Evolutionary conservation across 2,329 filamentous ascomycete genomes (phyloP).

Genomic region (Pseudopyrenochaeta lycopersici): DNA sequence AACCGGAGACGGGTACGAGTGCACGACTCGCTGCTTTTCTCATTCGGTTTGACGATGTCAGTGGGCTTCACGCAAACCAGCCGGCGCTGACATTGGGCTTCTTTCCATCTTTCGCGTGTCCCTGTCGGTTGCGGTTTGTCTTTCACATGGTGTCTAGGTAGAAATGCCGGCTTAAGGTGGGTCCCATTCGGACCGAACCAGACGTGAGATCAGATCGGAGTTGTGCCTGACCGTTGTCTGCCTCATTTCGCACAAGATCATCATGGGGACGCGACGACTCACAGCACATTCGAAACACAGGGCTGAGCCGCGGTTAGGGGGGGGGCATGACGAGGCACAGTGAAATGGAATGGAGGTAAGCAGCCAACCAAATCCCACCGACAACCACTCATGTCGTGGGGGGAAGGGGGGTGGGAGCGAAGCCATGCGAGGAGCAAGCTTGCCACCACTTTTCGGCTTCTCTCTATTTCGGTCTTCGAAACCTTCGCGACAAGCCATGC

Average conservation of each 20-base stretch:
- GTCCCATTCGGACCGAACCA: slow-evolving; percentile 20
- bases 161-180: slow-evolving; percentile 1
- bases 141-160: not conserved
- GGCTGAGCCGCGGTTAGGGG: slow-evolving; percentile 21
- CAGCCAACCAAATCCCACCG: not conserved
- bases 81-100: slow-evolving; percentile 17
- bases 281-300: slow-evolving; percentile 34
- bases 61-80: slow-evolving; percentile 11
- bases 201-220: slow-evolving; percentile 12
- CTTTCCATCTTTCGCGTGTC: slow-evolving; percentile 8
- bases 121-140: slow-evolving; percentile 12
- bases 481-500: slow-evolving; percentile 15
- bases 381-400: slow-evolving; percentile 1
- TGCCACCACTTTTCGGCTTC: slow-evolving; percentile 20
- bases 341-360: not conserved
- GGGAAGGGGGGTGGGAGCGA: not conserved
- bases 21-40: too few species aligned
- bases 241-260: slow-evolving; percentile 21
- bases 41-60: slow-evolving; percentile 5
- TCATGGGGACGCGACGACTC: slow-evolving; percentile 32
- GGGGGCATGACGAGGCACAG: slow-evolving; percentile 1
- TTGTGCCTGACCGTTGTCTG: slow-evolving; percentile 25
- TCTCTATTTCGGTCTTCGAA: slow-evolving; percentile 11
- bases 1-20: slow-evolving; percentile 15
- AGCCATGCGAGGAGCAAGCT: not conserved